Evolutionary conservation across 2,329 filamentous ascomycete species (phyloP).

Genomic region (Torrubiella hemipterigena): DNA sequence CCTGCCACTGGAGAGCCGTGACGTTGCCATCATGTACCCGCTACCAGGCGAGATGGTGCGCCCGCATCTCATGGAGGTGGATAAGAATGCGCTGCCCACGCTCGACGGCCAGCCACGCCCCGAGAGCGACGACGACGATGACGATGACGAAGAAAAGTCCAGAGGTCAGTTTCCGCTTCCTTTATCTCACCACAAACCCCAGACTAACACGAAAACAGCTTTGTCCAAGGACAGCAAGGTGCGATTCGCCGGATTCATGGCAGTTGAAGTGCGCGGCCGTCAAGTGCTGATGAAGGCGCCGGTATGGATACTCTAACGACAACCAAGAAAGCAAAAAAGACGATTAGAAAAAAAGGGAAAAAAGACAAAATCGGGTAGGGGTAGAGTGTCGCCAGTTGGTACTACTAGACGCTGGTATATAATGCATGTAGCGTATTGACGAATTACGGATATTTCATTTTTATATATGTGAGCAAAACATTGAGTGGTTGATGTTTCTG

Average conservation of each 20-base stretch:
- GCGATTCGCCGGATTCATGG: constrained; percentile 64
- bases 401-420: no score
- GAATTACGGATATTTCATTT: no score
- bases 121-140: constrained; percentile 27
- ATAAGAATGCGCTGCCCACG: constrained; percentile 56
- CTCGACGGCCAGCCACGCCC: constrained; percentile 35
- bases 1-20: constrained; percentile 79
- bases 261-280: constrained; percentile 62
- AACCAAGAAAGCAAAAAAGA: no score
- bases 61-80: constrained; percentile 72
- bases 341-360: no score
- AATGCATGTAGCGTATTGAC: no score
- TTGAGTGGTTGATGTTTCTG: no score
- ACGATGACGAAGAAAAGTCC: constrained; percentile 25
- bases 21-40: constrained; percentile 80
- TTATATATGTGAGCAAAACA: no score
- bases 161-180: no score
- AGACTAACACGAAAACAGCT: constrained; percentile 24
- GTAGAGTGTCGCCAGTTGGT: no score
- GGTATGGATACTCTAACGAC: no score
- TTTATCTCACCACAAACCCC: constrained; percentile 35
- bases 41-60: constrained; percentile 62
- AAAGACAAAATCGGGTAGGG: no score
- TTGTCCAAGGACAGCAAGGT: constrained; percentile 40
- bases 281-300: constrained; percentile 68